A percentile compares a stretch with the other conserved stretches of the same genome.
These are phyloP conservation scores for Saccharomycopsis hybrid DNA, from an alignment of 1,139 yeast species.

Conservation along the genomic window DNA sequence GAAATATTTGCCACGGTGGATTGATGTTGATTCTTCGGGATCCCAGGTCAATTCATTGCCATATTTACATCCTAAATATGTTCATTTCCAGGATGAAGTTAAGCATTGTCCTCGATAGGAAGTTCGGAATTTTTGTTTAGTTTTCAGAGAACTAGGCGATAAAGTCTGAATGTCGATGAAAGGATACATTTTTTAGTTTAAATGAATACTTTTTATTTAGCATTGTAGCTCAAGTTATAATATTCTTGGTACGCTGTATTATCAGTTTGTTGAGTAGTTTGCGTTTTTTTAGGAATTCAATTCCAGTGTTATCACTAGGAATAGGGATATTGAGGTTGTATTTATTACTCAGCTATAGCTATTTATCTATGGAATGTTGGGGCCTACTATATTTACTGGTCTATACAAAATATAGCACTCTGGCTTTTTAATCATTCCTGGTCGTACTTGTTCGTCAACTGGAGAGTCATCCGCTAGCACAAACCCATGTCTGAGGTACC, in stretches of 20 bases:
- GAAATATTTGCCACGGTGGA: constrained; percentile 21
- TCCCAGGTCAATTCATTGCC: constrained; percentile 19
- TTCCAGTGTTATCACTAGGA: no score
- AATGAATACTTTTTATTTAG: no score
- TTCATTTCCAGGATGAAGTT: constrained; percentile 18
- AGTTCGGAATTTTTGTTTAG: constrained; percentile 12
- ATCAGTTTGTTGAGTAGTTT: no score
- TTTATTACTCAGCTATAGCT: no score
- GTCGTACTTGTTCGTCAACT: constrained; percentile 32
- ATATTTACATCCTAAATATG: constrained; percentile 11
- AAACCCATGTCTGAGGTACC: constrained; percentile 42
- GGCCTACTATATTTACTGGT: no score
- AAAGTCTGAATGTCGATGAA: constrained; percentile 16
- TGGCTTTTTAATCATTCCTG: constrained; percentile 39
- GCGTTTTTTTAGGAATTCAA: no score
- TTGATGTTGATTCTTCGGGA: neutral
- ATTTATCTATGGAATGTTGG: no score
- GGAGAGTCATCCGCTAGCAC: constrained; percentile 38
- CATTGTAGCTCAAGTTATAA: no score
- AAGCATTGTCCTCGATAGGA: constrained; percentile 17
- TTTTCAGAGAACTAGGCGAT: no score
- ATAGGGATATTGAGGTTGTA: no score
- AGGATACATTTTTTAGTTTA: constrained; percentile 13
- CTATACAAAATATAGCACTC: constrained; percentile 32
- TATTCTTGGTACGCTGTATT: no score